Conservation (phyloP, 345 rosid genomes). For the Heritiera littoralis region DNA sequence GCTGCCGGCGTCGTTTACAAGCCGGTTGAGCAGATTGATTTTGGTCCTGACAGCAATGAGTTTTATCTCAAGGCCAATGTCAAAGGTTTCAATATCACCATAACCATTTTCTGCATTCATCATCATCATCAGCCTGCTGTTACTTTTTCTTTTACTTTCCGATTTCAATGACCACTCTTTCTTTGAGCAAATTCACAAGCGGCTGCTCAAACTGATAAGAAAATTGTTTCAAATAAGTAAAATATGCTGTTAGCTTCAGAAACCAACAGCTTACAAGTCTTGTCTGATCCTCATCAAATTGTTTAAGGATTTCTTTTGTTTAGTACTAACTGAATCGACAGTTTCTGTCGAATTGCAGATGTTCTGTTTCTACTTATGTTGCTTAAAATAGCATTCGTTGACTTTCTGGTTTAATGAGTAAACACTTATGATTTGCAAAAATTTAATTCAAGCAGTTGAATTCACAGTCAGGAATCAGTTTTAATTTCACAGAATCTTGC, state of each 20-base stretch:
- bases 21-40: constrained; percentile 47
- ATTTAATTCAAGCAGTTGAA: not conserved
- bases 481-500: not conserved
- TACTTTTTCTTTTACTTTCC: not conserved
- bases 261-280: not conserved
- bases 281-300: not conserved
- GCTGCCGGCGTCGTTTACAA: constrained; percentile 44
- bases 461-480: not conserved
- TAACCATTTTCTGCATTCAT: not conserved
- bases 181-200: not conserved
- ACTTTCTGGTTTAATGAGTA: not conserved
- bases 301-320: not conserved
- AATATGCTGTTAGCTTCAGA: not conserved
- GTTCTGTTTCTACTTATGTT: not conserved
- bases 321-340: not conserved
- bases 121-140: not conserved
- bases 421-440: not conserved
- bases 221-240: not conserved
- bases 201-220: not conserved
- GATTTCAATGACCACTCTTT: not conserved
- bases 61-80: constrained; percentile 57
- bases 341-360: not conserved
- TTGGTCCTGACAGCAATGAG: constrained; percentile 46
- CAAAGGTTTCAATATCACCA: constrained; percentile 44
- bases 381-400: not conserved